Evolutionary conservation across 2,329 filamentous ascomycete genomes (phyloP).

Genomic region (Penicillium olsonii): DNA sequence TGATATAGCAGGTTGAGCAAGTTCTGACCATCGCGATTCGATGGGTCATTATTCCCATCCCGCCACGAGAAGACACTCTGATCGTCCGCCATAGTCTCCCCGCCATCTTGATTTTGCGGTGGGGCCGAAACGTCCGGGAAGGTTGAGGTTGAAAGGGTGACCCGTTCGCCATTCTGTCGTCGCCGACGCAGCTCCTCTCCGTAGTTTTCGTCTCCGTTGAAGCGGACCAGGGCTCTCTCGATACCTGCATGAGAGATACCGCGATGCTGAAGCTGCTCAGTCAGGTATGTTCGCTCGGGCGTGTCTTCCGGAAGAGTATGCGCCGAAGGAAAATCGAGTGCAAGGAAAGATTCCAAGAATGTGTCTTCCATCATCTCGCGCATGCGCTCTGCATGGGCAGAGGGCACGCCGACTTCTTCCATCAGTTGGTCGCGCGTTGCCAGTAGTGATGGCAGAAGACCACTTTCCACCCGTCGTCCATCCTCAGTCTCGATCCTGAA

Average conservation of each 20-base stretch:
- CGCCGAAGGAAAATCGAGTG: constrained; percentile 41
- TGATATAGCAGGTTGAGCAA: constrained; percentile 84
- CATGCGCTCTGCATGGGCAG: constrained; percentile 43
- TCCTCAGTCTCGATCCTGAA: constrained; percentile 46
- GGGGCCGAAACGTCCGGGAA: constrained; percentile 32
- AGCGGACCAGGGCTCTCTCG: constrained; percentile 38
- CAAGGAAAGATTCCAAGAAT: constrained; percentile 46
- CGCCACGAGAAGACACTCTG: constrained; percentile 50
- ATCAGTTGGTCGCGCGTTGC: constrained; percentile 45
- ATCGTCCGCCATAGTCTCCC: constrained; percentile 42
- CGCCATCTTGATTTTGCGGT: constrained; percentile 31
- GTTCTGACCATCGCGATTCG: constrained; percentile 65
- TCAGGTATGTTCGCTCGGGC: constrained; percentile 39
- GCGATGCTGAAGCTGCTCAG: constrained; percentile 39
- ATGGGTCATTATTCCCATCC: constrained; percentile 44
- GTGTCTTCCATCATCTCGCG: constrained; percentile 48
- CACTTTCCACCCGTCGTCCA: constrained; percentile 43
- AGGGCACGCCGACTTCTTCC: constrained; percentile 41
- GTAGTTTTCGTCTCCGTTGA: constrained; percentile 43
- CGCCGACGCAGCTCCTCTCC: constrained; percentile 42
- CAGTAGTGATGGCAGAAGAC: constrained; percentile 44
- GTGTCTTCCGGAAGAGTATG: constrained; percentile 37
- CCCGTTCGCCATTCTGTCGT: constrained; percentile 41
- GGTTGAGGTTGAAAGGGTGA: constrained; percentile 37
- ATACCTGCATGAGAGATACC: constrained; percentile 43